Percentiles rank a stretch among this genome's conserved stretches.
phyloP scores from a whole-genome alignment of 805 yeast species.

The Suhomyces faveliae region DNA sequence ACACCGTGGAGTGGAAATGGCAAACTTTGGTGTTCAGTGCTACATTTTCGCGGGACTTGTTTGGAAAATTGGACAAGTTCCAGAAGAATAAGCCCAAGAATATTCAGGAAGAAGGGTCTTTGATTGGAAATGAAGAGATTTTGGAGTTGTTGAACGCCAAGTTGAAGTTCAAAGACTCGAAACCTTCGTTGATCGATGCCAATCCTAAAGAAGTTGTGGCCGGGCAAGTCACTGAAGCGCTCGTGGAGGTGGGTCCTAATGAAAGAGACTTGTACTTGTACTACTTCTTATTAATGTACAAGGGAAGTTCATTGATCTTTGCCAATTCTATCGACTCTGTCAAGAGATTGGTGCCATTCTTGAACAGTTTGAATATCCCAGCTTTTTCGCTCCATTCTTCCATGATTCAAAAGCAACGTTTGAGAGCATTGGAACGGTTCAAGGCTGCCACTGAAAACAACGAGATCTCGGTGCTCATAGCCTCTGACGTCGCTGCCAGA shows the following conservation, averaged over 20 bases:
- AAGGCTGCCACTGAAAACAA: constrained; percentile 47
- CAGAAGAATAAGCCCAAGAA: constrained; percentile 18
- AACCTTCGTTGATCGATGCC: constrained; percentile 75
- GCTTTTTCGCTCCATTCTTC: constrained; percentile 84
- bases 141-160: constrained; percentile 64
- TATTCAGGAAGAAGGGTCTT: constrained; percentile 29
- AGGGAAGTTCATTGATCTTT: constrained; percentile 87
- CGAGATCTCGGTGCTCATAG: constrained; percentile 69
- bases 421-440: constrained; percentile 82
- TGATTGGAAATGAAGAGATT: constrained; percentile 56
- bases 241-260: constrained; percentile 85
- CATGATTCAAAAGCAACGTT: constrained; percentile 92
- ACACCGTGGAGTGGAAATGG: constrained; percentile 45
- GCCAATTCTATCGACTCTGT: constrained; percentile 96
- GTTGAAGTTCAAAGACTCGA: constrained; percentile 63
- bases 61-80: constrained; percentile 61
- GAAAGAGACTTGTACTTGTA: constrained; percentile 90
- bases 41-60: constrained; percentile 80
- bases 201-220: constrained; percentile 84
- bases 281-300: constrained; percentile 80
- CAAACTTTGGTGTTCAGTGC: constrained; percentile 96
- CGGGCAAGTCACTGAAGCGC: constrained; percentile 71
- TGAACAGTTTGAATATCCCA: constrained; percentile 66
- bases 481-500: constrained; percentile 98
- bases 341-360: constrained; percentile 74